These are phyloP conservation scores for Geoglossum cookeanum DNA, from an alignment of 2,329 filamentous ascomycete species.

Conservation along the genomic window DNA sequence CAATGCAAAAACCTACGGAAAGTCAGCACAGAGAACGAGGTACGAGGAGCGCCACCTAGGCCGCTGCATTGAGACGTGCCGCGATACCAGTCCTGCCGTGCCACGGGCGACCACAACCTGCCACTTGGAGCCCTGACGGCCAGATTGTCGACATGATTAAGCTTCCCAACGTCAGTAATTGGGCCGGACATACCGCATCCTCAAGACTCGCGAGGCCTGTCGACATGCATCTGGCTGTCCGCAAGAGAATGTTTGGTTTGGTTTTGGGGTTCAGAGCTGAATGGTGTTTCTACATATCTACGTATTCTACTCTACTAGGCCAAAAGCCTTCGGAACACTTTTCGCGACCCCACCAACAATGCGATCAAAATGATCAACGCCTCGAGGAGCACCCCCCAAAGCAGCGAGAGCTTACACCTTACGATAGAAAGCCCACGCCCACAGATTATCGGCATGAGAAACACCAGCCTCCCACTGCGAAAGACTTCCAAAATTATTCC, in stretches of 20 bases:
- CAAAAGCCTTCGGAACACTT: too few species aligned
- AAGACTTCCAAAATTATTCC: too few species aligned
- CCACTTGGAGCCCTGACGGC: conserved; percentile 38
- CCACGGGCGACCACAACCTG: conserved; percentile 49
- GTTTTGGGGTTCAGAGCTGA: too few species aligned
- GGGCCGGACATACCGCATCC: conserved; percentile 37
- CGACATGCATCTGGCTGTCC: conserved; percentile 38
- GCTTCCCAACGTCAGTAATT: background rate
- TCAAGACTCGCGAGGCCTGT: conserved; percentile 42
- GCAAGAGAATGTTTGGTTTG: background rate
- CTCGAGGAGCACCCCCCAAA: too few species aligned
- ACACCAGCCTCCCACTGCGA: too few species aligned
- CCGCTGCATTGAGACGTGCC: conserved; percentile 31
- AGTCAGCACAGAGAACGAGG: background rate
- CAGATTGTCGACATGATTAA: conserved; percentile 4
- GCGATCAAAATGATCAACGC: too few species aligned
- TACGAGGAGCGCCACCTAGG: background rate
- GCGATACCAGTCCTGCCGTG: conserved; percentile 68
- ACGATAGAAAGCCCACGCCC: too few species aligned
- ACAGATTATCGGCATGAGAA: too few species aligned
- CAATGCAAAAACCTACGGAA: conserved; percentile 59
- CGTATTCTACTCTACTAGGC: too few species aligned
- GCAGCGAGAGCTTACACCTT: too few species aligned
- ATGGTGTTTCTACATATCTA: too few species aligned
- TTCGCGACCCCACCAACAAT: too few species aligned